Evolutionary conservation across 352 stramenopile species (phyloP).

Genomic region (Phytopythium ostracodes): DNA sequence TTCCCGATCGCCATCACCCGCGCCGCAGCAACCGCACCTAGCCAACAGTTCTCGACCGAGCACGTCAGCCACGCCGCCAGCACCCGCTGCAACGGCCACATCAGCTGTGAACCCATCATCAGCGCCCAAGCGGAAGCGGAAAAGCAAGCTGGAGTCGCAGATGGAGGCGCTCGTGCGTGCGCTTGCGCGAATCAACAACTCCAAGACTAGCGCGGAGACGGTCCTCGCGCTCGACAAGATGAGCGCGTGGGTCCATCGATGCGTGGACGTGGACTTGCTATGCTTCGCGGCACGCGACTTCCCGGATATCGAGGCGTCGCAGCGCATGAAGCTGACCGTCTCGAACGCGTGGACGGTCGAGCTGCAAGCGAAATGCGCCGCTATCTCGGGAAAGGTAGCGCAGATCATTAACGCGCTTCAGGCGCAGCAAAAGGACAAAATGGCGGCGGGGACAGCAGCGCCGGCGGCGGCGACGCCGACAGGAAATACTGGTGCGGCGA

Average conservation of each 20-base stretch:
- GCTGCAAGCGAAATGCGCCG: conserved; percentile 58
- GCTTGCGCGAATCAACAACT: conserved; percentile 41
- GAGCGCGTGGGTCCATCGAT: conserved; percentile 50
- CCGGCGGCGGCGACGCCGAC: neutral
- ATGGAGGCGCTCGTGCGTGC: conserved; percentile 58
- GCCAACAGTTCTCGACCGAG: neutral
- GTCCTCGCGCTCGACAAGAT: conserved; percentile 51
- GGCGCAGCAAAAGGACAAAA: conserved; percentile 23
- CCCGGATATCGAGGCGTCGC: conserved; percentile 27
- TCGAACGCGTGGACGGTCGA: conserved; percentile 41
- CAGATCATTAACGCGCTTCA: conserved; percentile 35
- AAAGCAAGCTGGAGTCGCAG: conserved; percentile 39
- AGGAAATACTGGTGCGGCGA: conserved; percentile 1
- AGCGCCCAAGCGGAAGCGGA: conserved; percentile 36
- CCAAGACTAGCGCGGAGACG: conserved; percentile 50
- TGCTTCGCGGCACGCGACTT: conserved; percentile 60
- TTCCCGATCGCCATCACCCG: neutral
- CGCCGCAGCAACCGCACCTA: neutral
- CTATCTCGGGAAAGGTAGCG: conserved; percentile 45
- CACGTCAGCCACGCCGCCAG: neutral
- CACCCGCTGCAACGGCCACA: neutral
- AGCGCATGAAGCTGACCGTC: conserved; percentile 34
- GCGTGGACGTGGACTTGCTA: conserved; percentile 39
- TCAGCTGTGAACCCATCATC: conserved; percentile 1
- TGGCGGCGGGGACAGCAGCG: neutral